Conservation (phyloP, 176 grass and related monocot species). For the Zizania latifolia region DNA sequence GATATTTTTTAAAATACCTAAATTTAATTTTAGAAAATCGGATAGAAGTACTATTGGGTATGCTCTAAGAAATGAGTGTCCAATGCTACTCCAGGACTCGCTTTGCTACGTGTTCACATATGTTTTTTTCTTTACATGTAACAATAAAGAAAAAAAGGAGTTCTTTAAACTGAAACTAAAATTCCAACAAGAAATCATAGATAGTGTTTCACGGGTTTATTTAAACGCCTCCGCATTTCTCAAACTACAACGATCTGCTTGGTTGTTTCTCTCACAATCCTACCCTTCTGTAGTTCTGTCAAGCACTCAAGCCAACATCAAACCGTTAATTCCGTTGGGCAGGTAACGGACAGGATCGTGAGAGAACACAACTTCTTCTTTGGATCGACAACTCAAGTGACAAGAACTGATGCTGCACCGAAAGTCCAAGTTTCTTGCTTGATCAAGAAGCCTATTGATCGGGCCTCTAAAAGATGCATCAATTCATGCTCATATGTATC, state of each 20-base stretch:
- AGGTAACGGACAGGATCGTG: not conserved
- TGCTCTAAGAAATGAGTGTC: no score
- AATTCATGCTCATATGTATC: not conserved
- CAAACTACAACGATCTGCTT: not conserved
- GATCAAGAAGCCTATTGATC: slow-evolving; percentile 13
- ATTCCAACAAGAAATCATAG: no score
- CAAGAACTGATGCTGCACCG: not conserved
- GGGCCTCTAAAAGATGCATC: not conserved
- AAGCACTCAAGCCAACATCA: not conserved
- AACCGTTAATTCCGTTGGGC: slow-evolving; percentile 1
- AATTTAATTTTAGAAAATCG: no score
- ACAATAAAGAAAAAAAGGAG: no score
- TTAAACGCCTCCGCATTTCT: not conserved
- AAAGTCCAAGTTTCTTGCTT: slow-evolving; percentile 33
- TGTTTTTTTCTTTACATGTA: no score
- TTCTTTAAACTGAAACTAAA: no score
- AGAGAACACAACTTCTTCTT: slow-evolving; percentile 20
- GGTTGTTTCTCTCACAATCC: not conserved
- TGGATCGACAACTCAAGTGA: slow-evolving; percentile 27
- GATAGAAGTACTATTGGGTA: no score
- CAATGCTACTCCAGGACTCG: no score
- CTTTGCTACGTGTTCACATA: no score
- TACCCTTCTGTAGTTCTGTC: not conserved
- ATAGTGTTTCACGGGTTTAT: no score
- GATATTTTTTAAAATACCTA: no score